Evolutionary conservation across 1,284 basidiomycete species (phyloP).

Genomic region (Wolfiporia cocos): DNA sequence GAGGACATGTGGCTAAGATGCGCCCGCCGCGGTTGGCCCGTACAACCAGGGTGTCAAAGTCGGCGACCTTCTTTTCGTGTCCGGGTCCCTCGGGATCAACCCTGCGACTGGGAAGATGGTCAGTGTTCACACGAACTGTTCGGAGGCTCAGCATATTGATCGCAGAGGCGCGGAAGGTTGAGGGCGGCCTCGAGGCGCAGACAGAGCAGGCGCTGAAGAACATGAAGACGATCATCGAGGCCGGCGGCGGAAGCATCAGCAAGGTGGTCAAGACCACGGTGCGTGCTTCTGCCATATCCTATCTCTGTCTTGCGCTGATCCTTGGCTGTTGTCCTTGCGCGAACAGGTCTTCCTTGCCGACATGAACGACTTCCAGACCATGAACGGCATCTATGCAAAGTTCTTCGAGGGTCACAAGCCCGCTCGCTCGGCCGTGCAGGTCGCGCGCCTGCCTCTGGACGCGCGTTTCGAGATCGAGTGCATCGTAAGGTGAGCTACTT

Average conservation of each 20-base stretch:
- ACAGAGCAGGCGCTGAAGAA: conserved; percentile 85
- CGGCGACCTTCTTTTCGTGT: conserved; percentile 84
- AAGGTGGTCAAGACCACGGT: conserved; percentile 87
- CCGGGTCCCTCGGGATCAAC: conserved; percentile 86
- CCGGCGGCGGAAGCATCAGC: conserved; percentile 69
- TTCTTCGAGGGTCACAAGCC: conserved; percentile 92
- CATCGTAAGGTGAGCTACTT: conserved; percentile 45
- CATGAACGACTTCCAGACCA: conserved; percentile 85
- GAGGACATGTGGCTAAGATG: too few relatives aligned
- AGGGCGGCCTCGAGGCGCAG: conserved; percentile 81
- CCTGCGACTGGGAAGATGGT: conserved; percentile 74
- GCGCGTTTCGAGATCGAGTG: conserved; percentile 91
- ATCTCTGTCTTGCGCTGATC: too few relatives aligned
- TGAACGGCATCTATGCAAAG: conserved; percentile 76
- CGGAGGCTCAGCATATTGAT: neutral
- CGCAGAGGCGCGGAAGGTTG: conserved; percentile 22
- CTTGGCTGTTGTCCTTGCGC: neutral
- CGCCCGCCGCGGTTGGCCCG: conserved; percentile 84
- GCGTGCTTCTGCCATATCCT: conserved; percentile 23
- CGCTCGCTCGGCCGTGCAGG: conserved; percentile 87
- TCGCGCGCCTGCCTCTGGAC: conserved; percentile 69
- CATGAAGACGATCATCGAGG: conserved; percentile 79
- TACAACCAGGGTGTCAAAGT: conserved; percentile 88
- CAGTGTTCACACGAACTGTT: conserved; percentile 5
- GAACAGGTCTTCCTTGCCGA: conserved; percentile 83